Evolutionary conservation across 2,329 filamentous ascomycete genomes (phyloP), one percentile per base, ranked within the genome.

Genomic region (Phaeosphaeria sp.): DNA sequence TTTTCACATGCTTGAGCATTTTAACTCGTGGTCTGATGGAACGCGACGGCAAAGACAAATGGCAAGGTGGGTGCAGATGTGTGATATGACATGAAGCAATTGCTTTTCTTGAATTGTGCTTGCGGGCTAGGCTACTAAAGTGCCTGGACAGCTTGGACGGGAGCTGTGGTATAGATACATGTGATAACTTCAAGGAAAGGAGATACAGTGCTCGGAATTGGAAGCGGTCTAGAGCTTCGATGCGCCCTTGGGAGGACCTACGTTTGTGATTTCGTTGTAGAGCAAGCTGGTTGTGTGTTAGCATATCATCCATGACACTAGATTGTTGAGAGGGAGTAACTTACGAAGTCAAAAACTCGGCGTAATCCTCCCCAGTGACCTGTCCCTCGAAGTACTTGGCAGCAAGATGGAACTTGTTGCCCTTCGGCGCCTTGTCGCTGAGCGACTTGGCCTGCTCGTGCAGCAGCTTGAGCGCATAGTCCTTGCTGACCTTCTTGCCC

Each of bases 341-440:
- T 84, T 83, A 92, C 89, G 84, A 83, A 64, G 92, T 97, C 82
- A 99, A 80, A 82, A 98, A 98, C 79, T 99, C 95, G 13, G 93
- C 93, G 78, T 98, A 98, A 68, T 97, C 93, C 83, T 98, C 95
- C 55, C 95, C 95, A 2, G 94, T 98, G 56, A 98, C 91, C 84
- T 99, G 95, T 46, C 87, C 83, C 33, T 91, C 88, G 74, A 98
- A 97, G 81, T 98, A 98, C 80, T 96, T 90, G 1, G 92, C 92
- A 0, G 95, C 95, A 52, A 97, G 85, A 59, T 90, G 87, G 82
- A 85, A 97, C 84, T 97, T 97, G 84, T 97, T 95, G 56, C 93
- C 93, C 83, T 91, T 90, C 50, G 89, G 87, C 2, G 88, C 93
- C 77, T 91, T 91, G 65, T 87, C 78, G 25, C 88, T 84, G 27